Conservation (phyloP, 768 basidiomycete species). For the Phlebiopsis gigantea region DNA sequence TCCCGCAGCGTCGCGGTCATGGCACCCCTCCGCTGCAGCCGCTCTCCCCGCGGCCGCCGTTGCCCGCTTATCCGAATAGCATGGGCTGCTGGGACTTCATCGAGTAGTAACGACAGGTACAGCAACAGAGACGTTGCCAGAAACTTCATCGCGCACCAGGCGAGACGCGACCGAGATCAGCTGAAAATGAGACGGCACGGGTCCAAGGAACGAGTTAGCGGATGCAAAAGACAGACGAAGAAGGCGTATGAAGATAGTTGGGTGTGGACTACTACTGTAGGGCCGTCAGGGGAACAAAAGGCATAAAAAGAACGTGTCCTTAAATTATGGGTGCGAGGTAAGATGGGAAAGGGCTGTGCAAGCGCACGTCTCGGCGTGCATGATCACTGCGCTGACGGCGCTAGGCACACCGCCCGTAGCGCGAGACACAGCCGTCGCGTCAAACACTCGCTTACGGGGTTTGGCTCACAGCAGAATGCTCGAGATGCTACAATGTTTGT, state of each 20-base stretch:
- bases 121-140: slow-evolving; percentile 18
- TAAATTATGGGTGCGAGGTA: background rate
- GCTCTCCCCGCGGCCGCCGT: slow-evolving; percentile 7
- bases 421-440: background rate
- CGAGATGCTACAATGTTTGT: background rate
- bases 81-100: slow-evolving; percentile 11
- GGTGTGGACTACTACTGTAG: slow-evolving; percentile 9
- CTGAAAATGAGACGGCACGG: slow-evolving; percentile 2
- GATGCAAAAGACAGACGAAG: slow-evolving; percentile 7
- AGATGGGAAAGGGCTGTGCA: background rate
- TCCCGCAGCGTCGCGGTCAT: slow-evolving; percentile 15
- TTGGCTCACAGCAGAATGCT: background rate
- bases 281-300: background rate
- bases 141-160: slow-evolving; percentile 16
- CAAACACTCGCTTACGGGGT: background rate
- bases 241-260: background rate
- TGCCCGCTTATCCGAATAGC: slow-evolving; percentile 17
- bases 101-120: slow-evolving; percentile 23
- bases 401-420: slow-evolving; percentile 1
- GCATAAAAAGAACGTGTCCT: slow-evolving; percentile 3
- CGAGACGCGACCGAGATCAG: background rate
- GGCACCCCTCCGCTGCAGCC: slow-evolving; percentile 6
- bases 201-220: background rate
- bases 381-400: background rate
- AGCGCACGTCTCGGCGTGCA: background rate